Base-by-base conservation (phyloP, 2,329 filamentous ascomycete genomes). In the Colletotrichum tropicale region DNA sequence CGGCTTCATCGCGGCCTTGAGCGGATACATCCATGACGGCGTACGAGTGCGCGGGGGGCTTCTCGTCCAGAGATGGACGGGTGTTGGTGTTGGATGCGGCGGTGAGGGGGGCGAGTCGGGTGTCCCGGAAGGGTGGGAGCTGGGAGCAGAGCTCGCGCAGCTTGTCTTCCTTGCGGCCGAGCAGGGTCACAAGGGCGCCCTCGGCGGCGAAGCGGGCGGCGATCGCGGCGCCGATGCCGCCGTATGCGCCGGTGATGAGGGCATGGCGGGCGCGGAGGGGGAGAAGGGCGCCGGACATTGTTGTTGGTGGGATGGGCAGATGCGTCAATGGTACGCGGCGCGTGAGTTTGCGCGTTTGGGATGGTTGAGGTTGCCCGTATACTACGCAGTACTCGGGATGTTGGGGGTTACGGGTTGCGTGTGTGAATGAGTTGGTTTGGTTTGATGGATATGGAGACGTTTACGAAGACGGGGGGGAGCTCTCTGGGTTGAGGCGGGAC, bases 221-320 rank as follows among this genome's bases (percentile, higher is more conserved):
- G 70, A 96, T 93, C 67, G 91, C 90, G 56, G 88, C 86, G 60
- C 94, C 94, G 78, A 96, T 95, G 69, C 93, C 91, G 24, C 93
- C 91, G 58, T 93, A 93, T 24, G 90, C 94, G 64, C 94, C 94
- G 4, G 94, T 94, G 67, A 96, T 87, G 81, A 94, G 86, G 82
- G 87, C 89, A 75, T 86, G 87, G 77, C 89, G 89, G 72, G 88
- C 88, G 56, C 82, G 80, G 77, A 84, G 80, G 28, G 81, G 73
- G 56, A 71, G 74, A 3, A 66, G 74, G 61, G 58, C 10, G 13
- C 70, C 62, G 43, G 70, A 71, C 58, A 77, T 74, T 65, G 16
- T 28, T 67, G n/a, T 16, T n/a, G 24, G 21, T 8, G 56, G 21
- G 58, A n/a, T 26, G 21, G 12, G 12, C n/a, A 21, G 6, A 16